Percentiles rank a stretch among this genome's conserved stretches.
These are phyloP conservation scores for Cyphellophora attinorum DNA, from an alignment of 2,329 filamentous ascomycete genomes.

Conservation along the genomic window DNA sequence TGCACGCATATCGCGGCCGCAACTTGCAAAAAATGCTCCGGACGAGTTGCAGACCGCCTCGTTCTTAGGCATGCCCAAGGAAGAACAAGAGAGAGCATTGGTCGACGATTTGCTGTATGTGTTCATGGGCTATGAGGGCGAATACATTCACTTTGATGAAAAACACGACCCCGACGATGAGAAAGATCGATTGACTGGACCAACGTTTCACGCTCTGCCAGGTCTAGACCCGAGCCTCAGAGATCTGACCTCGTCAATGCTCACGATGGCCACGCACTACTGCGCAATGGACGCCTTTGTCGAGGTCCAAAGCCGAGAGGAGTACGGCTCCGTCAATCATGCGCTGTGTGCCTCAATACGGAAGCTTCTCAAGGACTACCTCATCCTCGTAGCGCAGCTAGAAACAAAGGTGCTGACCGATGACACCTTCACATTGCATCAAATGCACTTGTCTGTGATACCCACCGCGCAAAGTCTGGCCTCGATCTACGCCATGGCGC, in stretches of 20 bases:
- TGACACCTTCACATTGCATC: constrained; percentile 79
- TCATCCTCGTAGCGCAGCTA: constrained; percentile 83
- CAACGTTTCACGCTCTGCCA: constrained; percentile 65
- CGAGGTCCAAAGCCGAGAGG: constrained; percentile 84
- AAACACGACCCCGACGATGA: constrained; percentile 76
- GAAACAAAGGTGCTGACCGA: constrained; percentile 90
- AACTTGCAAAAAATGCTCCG: constrained; percentile 58
- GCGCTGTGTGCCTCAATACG: constrained; percentile 91
- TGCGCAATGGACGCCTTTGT: constrained; percentile 85
- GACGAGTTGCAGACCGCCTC: constrained; percentile 56
- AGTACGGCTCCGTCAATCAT: constrained; percentile 92
- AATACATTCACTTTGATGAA: constrained; percentile 81
- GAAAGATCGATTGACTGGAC: constrained; percentile 76
- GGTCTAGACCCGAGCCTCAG: constrained; percentile 86
- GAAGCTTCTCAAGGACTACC: constrained; percentile 83
- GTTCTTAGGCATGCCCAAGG: constrained; percentile 62
- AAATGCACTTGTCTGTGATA: constrained; percentile 83
- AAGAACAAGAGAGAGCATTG: constrained; percentile 76
- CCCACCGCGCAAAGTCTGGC: constrained; percentile 84
- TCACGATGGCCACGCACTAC: constrained; percentile 91
- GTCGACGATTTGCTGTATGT: constrained; percentile 87
- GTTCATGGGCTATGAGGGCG: constrained; percentile 98
- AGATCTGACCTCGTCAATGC: constrained; percentile 77
- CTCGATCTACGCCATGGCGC: constrained; percentile 78
- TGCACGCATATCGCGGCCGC: constrained; percentile 53